Evolutionary conservation across 371 early-diverging fungal species (phyloP).

Genomic region (Mucor plumbeus): DNA sequence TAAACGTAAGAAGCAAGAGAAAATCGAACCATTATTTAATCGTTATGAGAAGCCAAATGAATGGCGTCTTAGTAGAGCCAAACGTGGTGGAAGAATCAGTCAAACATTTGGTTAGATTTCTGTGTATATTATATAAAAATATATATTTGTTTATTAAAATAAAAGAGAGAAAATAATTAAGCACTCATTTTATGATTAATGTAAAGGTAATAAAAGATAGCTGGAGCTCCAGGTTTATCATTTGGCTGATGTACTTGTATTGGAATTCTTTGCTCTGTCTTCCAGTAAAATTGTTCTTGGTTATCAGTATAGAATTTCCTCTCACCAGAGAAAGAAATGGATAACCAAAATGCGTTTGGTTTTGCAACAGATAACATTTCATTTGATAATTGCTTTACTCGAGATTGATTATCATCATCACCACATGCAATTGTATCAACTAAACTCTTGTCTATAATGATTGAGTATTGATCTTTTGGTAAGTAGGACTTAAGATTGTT

Average conservation of each 20-base stretch:
- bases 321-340: conserved; percentile 38
- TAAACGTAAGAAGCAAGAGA: conserved; percentile 92
- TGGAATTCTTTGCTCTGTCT: conserved; percentile 27
- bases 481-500: conserved; percentile 13
- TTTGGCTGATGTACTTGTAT: conserved; percentile 31
- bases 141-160: conserved; percentile 1
- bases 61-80: conserved; percentile 85
- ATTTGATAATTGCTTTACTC: conserved; percentile 21
- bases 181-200: conserved; percentile 24
- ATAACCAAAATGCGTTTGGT: conserved; percentile 35
- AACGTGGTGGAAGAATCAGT: conserved; percentile 74
- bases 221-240: conserved; percentile 40
- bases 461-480: conserved; percentile 20
- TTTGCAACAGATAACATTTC: conserved; percentile 29
- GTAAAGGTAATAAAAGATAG: conserved; percentile 38
- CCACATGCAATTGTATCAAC: conserved; percentile 50
- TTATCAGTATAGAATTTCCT: conserved; percentile 23
- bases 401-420: conserved; percentile 39
- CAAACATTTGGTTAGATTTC: conserved; percentile 75
- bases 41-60: conserved; percentile 90
- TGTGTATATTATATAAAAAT: conserved; percentile 10
- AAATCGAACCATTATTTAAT: conserved; percentile 91
- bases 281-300: conserved; percentile 21
- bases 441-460: conserved; percentile 51
- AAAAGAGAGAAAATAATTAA: neutral